phyloP scores from a whole-genome alignment of 192 early-diverging fungal species.

The Paraglomus brasilianum region DNA sequence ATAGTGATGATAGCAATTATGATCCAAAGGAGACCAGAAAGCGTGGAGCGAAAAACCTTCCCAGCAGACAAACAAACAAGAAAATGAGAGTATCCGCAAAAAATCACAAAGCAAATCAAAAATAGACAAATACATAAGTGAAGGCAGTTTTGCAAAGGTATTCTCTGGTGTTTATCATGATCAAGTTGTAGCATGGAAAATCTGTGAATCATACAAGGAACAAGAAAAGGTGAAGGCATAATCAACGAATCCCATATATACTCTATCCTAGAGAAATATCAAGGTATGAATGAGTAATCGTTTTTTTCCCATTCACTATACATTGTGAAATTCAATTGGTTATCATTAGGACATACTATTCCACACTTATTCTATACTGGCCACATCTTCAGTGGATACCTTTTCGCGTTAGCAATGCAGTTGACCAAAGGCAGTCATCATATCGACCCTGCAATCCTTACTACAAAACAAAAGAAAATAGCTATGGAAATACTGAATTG shows the following conservation, averaged over 20 bases:
- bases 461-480: slow-evolving; percentile 1
- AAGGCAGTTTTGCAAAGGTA: background rate
- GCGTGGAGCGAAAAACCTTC: too few species aligned
- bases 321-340: slow-evolving; percentile 1
- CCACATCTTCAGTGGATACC: background rate
- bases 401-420: slow-evolving; percentile 5
- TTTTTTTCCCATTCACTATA: background rate
- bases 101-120: too few species aligned
- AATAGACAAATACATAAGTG: slow-evolving; percentile 14
- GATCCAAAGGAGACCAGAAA: too few species aligned
- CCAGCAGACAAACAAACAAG: too few species aligned
- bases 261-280: slow-evolving; percentile 6
- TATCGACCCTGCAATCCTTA: background rate
- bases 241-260: slow-evolving; percentile 7
- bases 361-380: background rate
- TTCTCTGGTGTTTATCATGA: slow-evolving; percentile 2
- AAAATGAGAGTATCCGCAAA: too few species aligned
- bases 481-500: background rate
- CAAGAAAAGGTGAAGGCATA: background rate
- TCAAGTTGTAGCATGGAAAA: slow-evolving; percentile 15
- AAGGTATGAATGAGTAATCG: slow-evolving; percentile 2
- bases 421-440: background rate
- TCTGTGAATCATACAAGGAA: slow-evolving; percentile 7
- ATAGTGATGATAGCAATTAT: too few species aligned
- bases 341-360: slow-evolving; percentile 11